phyloP scores from a whole-genome alignment of 1,284 basidiomycete species.

The Sanghuangporus sanghuang region DNA sequence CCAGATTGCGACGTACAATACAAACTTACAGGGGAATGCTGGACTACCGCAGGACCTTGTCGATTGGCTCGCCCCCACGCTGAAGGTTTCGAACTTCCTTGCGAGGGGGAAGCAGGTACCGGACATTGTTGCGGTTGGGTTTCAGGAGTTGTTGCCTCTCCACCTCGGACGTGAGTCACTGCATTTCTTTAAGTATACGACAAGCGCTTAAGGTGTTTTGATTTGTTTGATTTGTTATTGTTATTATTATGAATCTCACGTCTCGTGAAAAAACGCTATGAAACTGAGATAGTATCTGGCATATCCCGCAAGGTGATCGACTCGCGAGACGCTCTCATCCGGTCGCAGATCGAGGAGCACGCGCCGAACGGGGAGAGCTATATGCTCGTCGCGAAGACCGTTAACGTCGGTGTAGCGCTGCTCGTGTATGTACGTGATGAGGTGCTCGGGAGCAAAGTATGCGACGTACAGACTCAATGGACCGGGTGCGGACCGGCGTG shows the following conservation, averaged over 20 bases:
- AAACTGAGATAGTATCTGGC: constrained; percentile 46
- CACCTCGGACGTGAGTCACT: constrained; percentile 64
- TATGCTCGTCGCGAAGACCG: constrained; percentile 65
- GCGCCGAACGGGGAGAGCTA: constrained; percentile 65
- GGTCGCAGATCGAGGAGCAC: constrained; percentile 65
- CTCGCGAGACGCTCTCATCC: constrained; percentile 55
- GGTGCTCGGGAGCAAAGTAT: constrained; percentile 51
- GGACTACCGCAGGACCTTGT: constrained; percentile 77
- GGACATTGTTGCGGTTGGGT: constrained; percentile 85
- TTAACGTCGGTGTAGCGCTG: constrained; percentile 76
- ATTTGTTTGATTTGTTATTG: not conserved
- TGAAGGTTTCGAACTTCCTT: constrained; percentile 70
- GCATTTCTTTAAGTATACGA: constrained; percentile 13
- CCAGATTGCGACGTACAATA: constrained; percentile 84
- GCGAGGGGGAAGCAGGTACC: constrained; percentile 54
- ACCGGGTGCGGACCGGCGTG: constrained; percentile 68
- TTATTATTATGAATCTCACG: too few relatives aligned
- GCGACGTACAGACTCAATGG: constrained; percentile 71
- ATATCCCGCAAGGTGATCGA: constrained; percentile 58
- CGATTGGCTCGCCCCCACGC: constrained; percentile 76
- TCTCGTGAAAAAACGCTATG: not conserved
- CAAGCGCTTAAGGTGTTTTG: not conserved
- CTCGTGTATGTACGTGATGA: constrained; percentile 78
- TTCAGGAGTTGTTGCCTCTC: constrained; percentile 84
- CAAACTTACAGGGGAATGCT: constrained; percentile 68